phyloP scores from a whole-genome alignment of 495 filamentous ascomycete genomes.

The Penicillium coprophilum region DNA sequence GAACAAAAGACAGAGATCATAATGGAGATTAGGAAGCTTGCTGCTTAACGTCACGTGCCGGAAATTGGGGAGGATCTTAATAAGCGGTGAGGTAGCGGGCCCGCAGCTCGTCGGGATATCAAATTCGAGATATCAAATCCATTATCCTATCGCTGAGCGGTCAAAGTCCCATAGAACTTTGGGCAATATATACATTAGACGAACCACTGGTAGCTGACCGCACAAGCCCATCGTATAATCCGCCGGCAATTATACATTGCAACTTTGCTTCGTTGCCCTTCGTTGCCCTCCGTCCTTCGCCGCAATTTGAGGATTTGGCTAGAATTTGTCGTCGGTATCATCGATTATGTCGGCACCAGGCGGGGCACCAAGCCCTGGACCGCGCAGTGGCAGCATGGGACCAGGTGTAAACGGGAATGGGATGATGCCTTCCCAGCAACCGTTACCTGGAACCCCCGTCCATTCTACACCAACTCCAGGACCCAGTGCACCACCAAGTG shows the following conservation, averaged over 20 bases:
- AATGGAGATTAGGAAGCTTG: neutral
- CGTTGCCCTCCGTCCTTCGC: too few species aligned
- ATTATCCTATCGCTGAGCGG: neutral
- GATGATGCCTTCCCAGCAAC: conserved; percentile 55
- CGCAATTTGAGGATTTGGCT: neutral
- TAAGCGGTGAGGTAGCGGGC: conserved; percentile 10
- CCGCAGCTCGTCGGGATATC: conserved; percentile 12
- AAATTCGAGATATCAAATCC: conserved; percentile 18
- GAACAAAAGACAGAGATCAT: neutral
- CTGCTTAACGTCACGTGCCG: conserved; percentile 23
- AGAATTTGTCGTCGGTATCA: neutral
- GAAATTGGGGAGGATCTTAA: conserved; percentile 23
- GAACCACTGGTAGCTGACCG: neutral
- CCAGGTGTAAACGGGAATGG: conserved; percentile 41
- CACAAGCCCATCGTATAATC: neutral
- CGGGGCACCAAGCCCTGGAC: conserved; percentile 49
- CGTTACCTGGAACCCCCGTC: conserved; percentile 39
- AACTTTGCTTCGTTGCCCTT: neutral
- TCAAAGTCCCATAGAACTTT: neutral
- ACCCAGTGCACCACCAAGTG: conserved; percentile 42
- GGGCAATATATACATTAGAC: neutral
- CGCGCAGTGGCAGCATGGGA: conserved; percentile 55
- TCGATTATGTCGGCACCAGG: conserved; percentile 47
- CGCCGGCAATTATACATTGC: neutral
- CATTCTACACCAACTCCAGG: conserved; percentile 40